These are phyloP conservation scores for Epichloe gansuensis DNA, from an alignment of 2,329 filamentous ascomycete genomes.

Conservation along the genomic window DNA sequence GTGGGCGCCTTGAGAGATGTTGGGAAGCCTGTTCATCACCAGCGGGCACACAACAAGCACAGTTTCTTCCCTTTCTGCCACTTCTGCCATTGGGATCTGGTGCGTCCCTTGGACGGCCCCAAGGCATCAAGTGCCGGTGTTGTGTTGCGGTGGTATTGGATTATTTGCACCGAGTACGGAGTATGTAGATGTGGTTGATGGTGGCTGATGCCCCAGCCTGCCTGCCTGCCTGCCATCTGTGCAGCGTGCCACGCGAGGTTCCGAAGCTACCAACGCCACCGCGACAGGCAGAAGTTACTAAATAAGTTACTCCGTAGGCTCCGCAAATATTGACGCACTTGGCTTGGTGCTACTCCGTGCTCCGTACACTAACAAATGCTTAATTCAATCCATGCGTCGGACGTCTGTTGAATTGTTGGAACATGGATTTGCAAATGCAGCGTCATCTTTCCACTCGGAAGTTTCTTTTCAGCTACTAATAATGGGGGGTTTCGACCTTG, in stretches of 20 bases:
- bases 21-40: not conserved
- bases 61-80: not conserved
- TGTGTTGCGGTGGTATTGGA: too few species aligned
- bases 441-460: too few species aligned
- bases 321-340: not conserved
- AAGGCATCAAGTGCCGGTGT: not conserved
- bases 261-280: conserved; percentile 10
- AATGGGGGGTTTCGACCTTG: too few species aligned
- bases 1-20: not conserved
- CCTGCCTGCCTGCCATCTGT: conserved; percentile 3
- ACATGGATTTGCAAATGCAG: too few species aligned
- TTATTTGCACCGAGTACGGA: too few species aligned
- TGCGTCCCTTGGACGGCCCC: not conserved
- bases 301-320: not conserved
- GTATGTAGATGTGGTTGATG: not conserved
- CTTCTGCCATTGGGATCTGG: not conserved
- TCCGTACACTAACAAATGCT: not conserved
- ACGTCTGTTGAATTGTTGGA: too few species aligned
- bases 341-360: too few species aligned
- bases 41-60: not conserved
- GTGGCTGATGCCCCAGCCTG: not conserved
- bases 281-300: not conserved
- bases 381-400: too few species aligned
- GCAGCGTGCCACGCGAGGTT: conserved; percentile 10
- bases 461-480: too few species aligned